Conservation (phyloP, 2,329 filamentous ascomycete species). For the Aspergillus sojae region DNA sequence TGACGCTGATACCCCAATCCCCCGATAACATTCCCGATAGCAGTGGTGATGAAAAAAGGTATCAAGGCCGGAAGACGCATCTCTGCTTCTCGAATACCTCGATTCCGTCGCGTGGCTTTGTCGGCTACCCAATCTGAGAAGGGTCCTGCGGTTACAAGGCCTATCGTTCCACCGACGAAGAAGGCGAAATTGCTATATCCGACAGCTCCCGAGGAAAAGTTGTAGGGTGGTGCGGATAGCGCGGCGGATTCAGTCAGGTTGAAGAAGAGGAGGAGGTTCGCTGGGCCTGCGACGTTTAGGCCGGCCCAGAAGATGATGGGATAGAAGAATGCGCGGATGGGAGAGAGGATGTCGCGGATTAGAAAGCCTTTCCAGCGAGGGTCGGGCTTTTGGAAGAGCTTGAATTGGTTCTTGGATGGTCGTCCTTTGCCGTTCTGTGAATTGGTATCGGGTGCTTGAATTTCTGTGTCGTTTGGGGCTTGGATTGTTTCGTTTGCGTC, state of each 20-base stretch:
- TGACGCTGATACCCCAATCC: conserved; percentile 56
- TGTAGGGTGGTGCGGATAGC: conserved; percentile 59
- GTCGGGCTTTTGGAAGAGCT: not conserved
- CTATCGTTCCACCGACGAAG: conserved; percentile 57
- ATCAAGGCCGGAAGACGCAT: conserved; percentile 61
- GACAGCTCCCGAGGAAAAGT: conserved; percentile 51
- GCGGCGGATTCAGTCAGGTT: conserved; percentile 63
- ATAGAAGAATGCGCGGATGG: not conserved
- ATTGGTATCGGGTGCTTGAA: too few relatives aligned
- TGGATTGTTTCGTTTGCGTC: too few relatives aligned
- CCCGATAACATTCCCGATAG: conserved; percentile 61
- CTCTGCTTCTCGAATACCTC: conserved; percentile 60
- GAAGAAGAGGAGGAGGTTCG: not conserved
- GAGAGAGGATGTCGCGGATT: not conserved
- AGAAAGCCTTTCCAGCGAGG: not conserved
- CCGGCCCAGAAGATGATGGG: not conserved
- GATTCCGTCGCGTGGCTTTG: conserved; percentile 55
- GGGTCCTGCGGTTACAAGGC: conserved; percentile 57
- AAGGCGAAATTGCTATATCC: conserved; percentile 63
- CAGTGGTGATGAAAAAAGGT: conserved; percentile 59
- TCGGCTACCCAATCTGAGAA: conserved; percentile 61
- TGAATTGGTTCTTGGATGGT: not conserved
- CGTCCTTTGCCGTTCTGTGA: too few relatives aligned
- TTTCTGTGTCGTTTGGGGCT: too few relatives aligned
- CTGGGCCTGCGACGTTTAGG: not conserved